Evolutionary conservation across 2,329 filamentous ascomycete genomes (phyloP).

Genomic region (Aspergillus pseudoterreus): DNA sequence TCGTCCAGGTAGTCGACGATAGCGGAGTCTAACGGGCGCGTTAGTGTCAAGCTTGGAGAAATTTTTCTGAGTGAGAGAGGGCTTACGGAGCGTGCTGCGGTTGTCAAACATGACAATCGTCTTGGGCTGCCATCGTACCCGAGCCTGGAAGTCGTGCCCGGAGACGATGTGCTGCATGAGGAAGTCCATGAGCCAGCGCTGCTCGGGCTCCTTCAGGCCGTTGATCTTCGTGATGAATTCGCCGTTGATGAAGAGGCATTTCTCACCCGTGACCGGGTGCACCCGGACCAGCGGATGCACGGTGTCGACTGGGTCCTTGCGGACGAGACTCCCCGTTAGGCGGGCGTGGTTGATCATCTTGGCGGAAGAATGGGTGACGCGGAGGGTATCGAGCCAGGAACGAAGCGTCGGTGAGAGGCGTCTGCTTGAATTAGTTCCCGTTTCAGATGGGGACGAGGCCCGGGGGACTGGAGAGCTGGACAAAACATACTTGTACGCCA

Average conservation of each 20-base stretch:
- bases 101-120: constrained; percentile 53
- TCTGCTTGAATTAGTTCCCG: constrained; percentile 8
- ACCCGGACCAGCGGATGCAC: constrained; percentile 46
- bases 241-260: constrained; percentile 47
- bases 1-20: constrained; percentile 49
- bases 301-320: constrained; percentile 43
- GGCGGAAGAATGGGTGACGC: constrained; percentile 38
- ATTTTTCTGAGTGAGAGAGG: neutral
- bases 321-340: constrained; percentile 41
- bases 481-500: constrained; percentile 40
- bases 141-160: constrained; percentile 47
- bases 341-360: constrained; percentile 44
- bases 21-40: constrained; percentile 40
- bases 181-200: constrained; percentile 45
- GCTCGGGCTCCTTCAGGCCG: constrained; percentile 47
- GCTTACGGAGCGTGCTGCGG: constrained; percentile 44
- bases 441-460: neutral
- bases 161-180: constrained; percentile 46
- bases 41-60: constrained; percentile 9
- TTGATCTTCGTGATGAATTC: constrained; percentile 48
- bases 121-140: constrained; percentile 47
- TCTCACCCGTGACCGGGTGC: constrained; percentile 48
- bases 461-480: neutral
- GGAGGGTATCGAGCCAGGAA: constrained; percentile 30
- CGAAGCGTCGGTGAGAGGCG: constrained; percentile 52